phyloP scores from a whole-genome alignment of 2,329 filamentous ascomycete genomes.

The Colletotrichum lini region DNA sequence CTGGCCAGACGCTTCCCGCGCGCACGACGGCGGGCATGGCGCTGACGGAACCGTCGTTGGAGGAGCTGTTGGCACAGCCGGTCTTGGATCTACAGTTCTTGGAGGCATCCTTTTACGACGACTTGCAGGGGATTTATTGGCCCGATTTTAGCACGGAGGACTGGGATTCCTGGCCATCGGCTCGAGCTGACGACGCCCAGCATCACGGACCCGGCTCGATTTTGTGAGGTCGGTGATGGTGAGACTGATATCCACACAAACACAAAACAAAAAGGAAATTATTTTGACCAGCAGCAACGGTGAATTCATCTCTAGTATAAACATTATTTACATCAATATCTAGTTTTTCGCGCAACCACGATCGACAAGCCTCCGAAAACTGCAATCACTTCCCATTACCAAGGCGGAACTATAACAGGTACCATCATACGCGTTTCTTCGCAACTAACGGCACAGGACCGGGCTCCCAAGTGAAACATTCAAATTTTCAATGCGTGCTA shows the following conservation, averaged over 20 bases:
- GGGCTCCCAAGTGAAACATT: too few relatives aligned
- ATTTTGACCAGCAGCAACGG: neutral
- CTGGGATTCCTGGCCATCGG: slow-evolving; percentile 35
- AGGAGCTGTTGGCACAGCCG: slow-evolving; percentile 53
- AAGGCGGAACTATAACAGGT: neutral
- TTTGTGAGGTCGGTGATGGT: neutral
- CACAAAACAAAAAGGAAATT: too few relatives aligned
- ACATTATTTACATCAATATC: neutral
- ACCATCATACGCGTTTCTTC: too few relatives aligned
- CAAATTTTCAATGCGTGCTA: too few relatives aligned
- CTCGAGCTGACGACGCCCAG: neutral
- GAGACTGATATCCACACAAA: too few relatives aligned
- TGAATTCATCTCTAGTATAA: neutral
- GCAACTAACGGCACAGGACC: too few relatives aligned
- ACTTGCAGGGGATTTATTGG: slow-evolving; percentile 43
- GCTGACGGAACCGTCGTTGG: slow-evolving; percentile 53
- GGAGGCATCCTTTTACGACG: slow-evolving; percentile 45
- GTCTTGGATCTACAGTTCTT: slow-evolving; percentile 53
- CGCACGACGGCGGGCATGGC: slow-evolving; percentile 52
- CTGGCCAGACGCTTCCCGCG: slow-evolving; percentile 13
- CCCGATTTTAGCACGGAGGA: slow-evolving; percentile 42
- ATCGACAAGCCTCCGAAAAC: too few relatives aligned
- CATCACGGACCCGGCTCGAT: too few relatives aligned
- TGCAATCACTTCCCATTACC: neutral
- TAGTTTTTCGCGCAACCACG: neutral